Percentiles rank a stretch among this genome's conserved stretches.
Evolutionary conservation across 495 filamentous ascomycete genomes (phyloP).

Genomic region (Ascobolus immersus): DNA sequence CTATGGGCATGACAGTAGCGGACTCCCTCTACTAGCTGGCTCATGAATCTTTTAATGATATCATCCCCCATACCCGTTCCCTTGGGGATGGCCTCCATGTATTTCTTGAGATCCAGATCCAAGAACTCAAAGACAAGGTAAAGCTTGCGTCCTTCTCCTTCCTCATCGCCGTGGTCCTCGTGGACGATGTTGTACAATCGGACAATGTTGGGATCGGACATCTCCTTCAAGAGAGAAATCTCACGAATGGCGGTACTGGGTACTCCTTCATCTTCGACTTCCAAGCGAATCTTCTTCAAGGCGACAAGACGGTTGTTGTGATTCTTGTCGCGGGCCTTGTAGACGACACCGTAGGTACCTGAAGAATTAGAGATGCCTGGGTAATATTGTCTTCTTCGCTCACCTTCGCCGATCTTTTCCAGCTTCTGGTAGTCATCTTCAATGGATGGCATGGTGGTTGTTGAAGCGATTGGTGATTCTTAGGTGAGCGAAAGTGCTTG

Average conservation of each 20-base stretch:
- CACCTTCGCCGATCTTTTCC: slow-evolving; percentile 98
- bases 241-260: slow-evolving; percentile 92
- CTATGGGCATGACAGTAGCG: slow-evolving; percentile 91
- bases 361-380: slow-evolving; percentile 1
- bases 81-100: slow-evolving; percentile 90
- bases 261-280: slow-evolving; percentile 91
- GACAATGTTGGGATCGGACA: slow-evolving; percentile 88
- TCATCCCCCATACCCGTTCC: slow-evolving; percentile 60
- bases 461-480: neutral
- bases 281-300: slow-evolving; percentile 93
- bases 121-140: slow-evolving; percentile 91
- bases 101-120: slow-evolving; percentile 86
- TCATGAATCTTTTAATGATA: slow-evolving; percentile 97
- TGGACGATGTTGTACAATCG: slow-evolving; percentile 83
- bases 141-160: slow-evolving; percentile 88
- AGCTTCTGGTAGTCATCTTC: slow-evolving; percentile 99
- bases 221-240: slow-evolving; percentile 88
- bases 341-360: slow-evolving; percentile 86
- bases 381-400: neutral
- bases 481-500: too few species aligned
- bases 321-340: slow-evolving; percentile 65
- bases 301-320: slow-evolving; percentile 66
- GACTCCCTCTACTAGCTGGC: slow-evolving; percentile 70
- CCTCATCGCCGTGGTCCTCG: too few species aligned
- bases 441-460: slow-evolving; percentile 40